Evolutionary conservation across 2,329 filamentous ascomycete genomes (phyloP), one percentile per base, ranked within the genome.

Genomic region (Cercospora sp.): DNA sequence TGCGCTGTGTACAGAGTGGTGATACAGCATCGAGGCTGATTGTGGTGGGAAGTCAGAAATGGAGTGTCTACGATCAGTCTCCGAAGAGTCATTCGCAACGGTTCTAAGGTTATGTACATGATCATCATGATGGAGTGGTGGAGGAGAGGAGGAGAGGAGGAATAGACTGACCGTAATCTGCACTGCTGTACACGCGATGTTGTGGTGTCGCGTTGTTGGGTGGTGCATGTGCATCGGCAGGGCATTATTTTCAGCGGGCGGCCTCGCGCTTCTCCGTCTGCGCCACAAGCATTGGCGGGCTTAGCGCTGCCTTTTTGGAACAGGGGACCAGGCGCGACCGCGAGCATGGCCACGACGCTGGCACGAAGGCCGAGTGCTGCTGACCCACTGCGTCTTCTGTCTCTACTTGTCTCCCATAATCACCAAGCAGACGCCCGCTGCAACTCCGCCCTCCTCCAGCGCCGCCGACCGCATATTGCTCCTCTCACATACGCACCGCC

Each of bases 81-180:
- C 80, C 78, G 31, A 75, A 76, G 75, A 82, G 83, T 89, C 86
- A 87, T 86, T 85, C 86, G 87, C 87, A 89, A 87, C 87, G 87
- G 87, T 90, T 89, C 87, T 89, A 81, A 71, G 72, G 74, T 70
- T 71, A 69, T 71, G 63, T 68, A 57, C 59, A 51, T 65, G 65
- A 57, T 74, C 73, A 73, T 74, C 71, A 69, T 71, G 60, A 39
- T 16, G 36, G 36, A 2, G 58, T 23, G 53, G 26, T 39, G 39
- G 13, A 30, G 39, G 31, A 51, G 48, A 42, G 30, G 18, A 23
- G 45, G n/a, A 30, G 16, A 30, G 45, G 20, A 26, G 51, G 20
- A 30, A 7, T 39, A 20, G 31, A 67, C 64, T 67, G 66, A 66
- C 67, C 64, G 63, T 62, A 66, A 51, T 6, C n/a, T 51, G 20